These are phyloP conservation scores for Cyclotella distinguenda DNA, from an alignment of 108 stramenopile genomes.

Conservation along the genomic window DNA sequence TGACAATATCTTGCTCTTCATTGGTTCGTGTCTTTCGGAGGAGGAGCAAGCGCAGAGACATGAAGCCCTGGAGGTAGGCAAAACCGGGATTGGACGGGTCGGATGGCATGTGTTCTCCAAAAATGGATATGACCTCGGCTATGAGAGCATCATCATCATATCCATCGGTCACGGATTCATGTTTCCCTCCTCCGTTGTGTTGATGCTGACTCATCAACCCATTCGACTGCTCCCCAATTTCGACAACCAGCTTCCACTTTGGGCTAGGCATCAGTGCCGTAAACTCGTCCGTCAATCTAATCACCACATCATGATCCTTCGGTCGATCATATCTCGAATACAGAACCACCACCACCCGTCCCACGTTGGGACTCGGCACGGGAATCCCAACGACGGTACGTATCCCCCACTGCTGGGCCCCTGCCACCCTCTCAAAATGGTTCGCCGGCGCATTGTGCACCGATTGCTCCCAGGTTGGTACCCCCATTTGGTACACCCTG, in stretches of 20 bases:
- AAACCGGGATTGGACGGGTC: conserved; percentile 69
- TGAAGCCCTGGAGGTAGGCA: conserved; percentile 76
- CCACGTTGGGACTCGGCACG: conserved; percentile 77
- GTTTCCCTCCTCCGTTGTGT: conserved; percentile 4
- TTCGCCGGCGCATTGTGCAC: conserved; percentile 79
- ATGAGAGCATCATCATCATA: conserved; percentile 25
- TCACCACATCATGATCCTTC: conserved; percentile 77
- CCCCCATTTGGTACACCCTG: conserved; percentile 74
- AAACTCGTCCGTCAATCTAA: conserved; percentile 68
- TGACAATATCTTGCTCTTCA: conserved; percentile 70
- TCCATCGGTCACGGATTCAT: not conserved
- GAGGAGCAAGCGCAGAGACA: conserved; percentile 75
- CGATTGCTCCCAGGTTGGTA: conserved; percentile 84
- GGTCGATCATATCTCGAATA: conserved; percentile 75
- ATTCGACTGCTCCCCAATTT: conserved; percentile 51
- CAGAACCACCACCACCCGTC: conserved; percentile 74
- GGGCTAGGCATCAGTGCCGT: conserved; percentile 76
- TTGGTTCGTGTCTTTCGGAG: conserved; percentile 52
- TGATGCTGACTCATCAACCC: conserved; percentile 19
- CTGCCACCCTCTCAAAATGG: conserved; percentile 83
- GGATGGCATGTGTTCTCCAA: conserved; percentile 86
- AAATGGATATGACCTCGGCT: conserved; percentile 70
- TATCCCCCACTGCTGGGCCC: conserved; percentile 83
- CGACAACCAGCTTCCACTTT: conserved; percentile 88
- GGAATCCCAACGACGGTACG: conserved; percentile 84